A percentile compares a stretch with the other conserved stretches of the same genome.
Evolutionary conservation across 2,329 filamentous ascomycete species (phyloP).

Genomic region (Aspergillus phoenicis): DNA sequence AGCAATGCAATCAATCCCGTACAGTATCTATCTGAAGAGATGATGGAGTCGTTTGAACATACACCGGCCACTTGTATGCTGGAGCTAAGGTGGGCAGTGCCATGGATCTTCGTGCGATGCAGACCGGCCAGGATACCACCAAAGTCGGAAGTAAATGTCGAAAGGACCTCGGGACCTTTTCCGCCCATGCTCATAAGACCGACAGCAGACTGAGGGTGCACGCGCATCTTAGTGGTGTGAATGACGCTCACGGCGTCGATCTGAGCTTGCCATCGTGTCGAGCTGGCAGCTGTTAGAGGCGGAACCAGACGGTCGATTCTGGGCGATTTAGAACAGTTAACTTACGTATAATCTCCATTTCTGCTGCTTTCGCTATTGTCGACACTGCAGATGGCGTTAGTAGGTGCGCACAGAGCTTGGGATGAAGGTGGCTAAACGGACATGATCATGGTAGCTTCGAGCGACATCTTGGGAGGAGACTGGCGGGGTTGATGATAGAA

Average conservation of each 20-base stretch:
- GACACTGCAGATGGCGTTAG: constrained; percentile 58
- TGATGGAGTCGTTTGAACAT: constrained; percentile 45
- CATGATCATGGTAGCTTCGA: constrained; percentile 99
- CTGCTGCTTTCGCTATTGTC: constrained; percentile 99
- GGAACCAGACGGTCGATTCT: constrained; percentile 15
- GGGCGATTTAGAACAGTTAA: constrained; percentile 8
- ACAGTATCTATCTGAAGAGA: not conserved
- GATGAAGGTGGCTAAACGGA: constrained; percentile 25
- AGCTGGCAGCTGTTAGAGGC: constrained; percentile 57
- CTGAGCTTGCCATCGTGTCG: constrained; percentile 94
- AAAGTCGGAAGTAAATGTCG: constrained; percentile 92
- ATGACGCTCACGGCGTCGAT: constrained; percentile 92
- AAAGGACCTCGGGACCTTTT: constrained; percentile 94
- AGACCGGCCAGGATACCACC: constrained; percentile 92
- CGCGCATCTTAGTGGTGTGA: constrained; percentile 92
- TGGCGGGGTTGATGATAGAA: constrained; percentile 8
- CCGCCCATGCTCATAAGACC: constrained; percentile 99
- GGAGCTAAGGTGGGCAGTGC: constrained; percentile 83
- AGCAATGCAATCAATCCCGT: constrained; percentile 8
- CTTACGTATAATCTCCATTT: constrained; percentile 83
- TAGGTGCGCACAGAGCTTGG: constrained; percentile 16
- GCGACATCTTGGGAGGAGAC: constrained; percentile 74
- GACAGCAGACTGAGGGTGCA: constrained; percentile 94
- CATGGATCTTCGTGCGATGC: constrained; percentile 92
- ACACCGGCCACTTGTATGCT: constrained; percentile 94